Conservation (phyloP, 1,284 basidiomycete species). For the Trametes pubescens region DNA sequence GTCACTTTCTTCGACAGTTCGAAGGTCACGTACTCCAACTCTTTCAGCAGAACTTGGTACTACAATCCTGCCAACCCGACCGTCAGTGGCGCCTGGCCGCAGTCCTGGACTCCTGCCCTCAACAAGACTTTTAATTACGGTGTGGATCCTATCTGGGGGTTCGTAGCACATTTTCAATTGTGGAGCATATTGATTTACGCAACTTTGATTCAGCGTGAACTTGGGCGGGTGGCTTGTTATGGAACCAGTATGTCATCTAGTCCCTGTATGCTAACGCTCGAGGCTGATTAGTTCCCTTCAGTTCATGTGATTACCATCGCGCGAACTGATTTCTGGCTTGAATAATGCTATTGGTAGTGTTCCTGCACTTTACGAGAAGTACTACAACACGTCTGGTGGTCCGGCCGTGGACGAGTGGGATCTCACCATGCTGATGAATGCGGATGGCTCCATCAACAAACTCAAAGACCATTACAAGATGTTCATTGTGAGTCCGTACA, state of each 20-base stretch:
- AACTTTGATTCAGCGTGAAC: slow-evolving; percentile 66
- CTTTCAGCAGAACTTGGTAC: slow-evolving; percentile 70
- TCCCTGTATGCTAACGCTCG: slow-evolving; percentile 13
- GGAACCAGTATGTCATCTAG: slow-evolving; percentile 79
- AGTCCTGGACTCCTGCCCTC: slow-evolving; percentile 84
- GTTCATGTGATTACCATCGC: slow-evolving; percentile 60
- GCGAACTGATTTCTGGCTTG: slow-evolving; percentile 36
- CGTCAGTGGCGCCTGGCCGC: slow-evolving; percentile 78
- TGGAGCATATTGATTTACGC: slow-evolving; percentile 10
- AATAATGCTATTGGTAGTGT: slow-evolving; percentile 50
- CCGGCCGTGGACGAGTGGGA: slow-evolving; percentile 89
- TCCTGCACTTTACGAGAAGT: slow-evolving; percentile 85
- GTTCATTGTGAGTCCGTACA: slow-evolving; percentile 61
- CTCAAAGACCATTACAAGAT: slow-evolving; percentile 90
- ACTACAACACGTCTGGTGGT: slow-evolving; percentile 55
- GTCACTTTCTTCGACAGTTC: slow-evolving; percentile 72
- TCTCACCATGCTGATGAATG: slow-evolving; percentile 70
- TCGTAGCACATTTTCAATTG: slow-evolving; percentile 13
- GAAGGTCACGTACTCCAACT: slow-evolving; percentile 75
- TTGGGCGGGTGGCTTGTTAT: slow-evolving; percentile 92
- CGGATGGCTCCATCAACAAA: slow-evolving; percentile 59
- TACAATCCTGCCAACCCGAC: slow-evolving; percentile 81
- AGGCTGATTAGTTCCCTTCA: slow-evolving; percentile 37
- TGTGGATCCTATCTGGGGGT: slow-evolving; percentile 74
- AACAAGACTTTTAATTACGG: slow-evolving; percentile 88